A percentile compares a stretch with the other conserved stretches of the same genome.
These are phyloP conservation scores for Phytophthora citrophthora DNA, from an alignment of 352 stramenopile genomes.

Conservation along the genomic window DNA sequence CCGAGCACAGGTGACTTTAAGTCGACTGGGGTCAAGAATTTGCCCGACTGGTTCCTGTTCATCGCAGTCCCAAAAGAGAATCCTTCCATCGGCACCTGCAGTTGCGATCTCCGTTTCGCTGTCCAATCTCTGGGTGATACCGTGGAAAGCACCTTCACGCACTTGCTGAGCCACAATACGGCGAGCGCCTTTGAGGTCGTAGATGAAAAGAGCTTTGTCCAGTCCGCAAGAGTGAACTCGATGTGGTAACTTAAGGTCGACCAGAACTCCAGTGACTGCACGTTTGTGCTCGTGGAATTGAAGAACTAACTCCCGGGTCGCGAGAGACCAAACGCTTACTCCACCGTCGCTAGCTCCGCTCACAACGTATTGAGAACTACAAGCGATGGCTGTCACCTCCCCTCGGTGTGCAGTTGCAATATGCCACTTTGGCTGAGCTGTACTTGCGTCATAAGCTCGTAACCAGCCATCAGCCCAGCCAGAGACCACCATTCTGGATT, in stretches of 20 bases:
- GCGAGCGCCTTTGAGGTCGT: slow-evolving; percentile 89
- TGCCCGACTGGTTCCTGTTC: slow-evolving; percentile 75
- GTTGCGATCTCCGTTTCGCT: slow-evolving; percentile 93
- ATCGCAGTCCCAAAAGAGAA: slow-evolving; percentile 94
- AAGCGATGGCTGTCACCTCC: slow-evolving; percentile 75
- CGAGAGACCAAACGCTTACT: slow-evolving; percentile 89
- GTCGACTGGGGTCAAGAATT: slow-evolving; percentile 50
- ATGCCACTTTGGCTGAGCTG: slow-evolving; percentile 77
- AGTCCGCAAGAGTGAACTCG: slow-evolving; percentile 87
- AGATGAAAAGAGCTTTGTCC: slow-evolving; percentile 91
- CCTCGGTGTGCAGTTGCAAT: slow-evolving; percentile 89
- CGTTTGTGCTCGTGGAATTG: slow-evolving; percentile 93
- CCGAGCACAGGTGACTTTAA: slow-evolving; percentile 48
- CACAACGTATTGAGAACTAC: slow-evolving; percentile 75
- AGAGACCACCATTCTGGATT: slow-evolving; percentile 49
- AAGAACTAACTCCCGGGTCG: slow-evolving; percentile 87
- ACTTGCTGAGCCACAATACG: slow-evolving; percentile 84
- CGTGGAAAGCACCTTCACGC: slow-evolving; percentile 76
- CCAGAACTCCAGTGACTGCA: slow-evolving; percentile 74
- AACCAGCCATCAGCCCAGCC: slow-evolving; percentile 83
- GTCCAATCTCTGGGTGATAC: slow-evolving; percentile 88
- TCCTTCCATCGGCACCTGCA: slow-evolving; percentile 73
- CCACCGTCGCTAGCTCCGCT: slow-evolving; percentile 85
- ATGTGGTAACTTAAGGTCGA: slow-evolving; percentile 81
- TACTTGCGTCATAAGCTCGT: slow-evolving; percentile 60